These are phyloP conservation scores for Collybiopsis confluens DNA, from an alignment of 768 basidiomycete species.

Conservation along the genomic window DNA sequence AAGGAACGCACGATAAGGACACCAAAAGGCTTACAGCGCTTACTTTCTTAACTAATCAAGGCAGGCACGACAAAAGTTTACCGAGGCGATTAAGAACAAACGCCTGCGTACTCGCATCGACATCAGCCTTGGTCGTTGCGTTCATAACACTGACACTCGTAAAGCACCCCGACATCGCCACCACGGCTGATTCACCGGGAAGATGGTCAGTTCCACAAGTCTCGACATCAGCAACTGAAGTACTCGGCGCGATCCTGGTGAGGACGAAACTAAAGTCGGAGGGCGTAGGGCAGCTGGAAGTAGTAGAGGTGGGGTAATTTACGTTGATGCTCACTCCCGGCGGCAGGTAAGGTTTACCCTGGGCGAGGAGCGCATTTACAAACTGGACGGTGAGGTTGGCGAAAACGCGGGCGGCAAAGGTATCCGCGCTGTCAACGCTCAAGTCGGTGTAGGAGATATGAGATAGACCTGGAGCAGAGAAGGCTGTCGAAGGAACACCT, in stretches of 20 bases:
- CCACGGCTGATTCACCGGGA: conserved; percentile 37
- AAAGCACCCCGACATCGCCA: conserved; percentile 35
- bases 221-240: conserved; percentile 32
- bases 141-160: conserved; percentile 45
- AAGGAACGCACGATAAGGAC: neutral
- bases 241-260: conserved; percentile 31
- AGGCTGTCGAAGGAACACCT: conserved; percentile 48
- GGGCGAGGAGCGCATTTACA: conserved; percentile 25
- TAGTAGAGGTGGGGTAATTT: conserved; percentile 39
- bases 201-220: conserved; percentile 41
- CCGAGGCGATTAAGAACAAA: conserved; percentile 32
- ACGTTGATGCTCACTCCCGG: conserved; percentile 41
- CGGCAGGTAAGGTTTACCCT: conserved; percentile 34
- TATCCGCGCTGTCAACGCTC: conserved; percentile 26
- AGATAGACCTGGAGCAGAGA: conserved; percentile 35
- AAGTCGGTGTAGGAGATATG: conserved; percentile 52
- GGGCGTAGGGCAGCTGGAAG: conserved; percentile 28
- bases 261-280: conserved; percentile 39
- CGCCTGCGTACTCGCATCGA: conserved; percentile 33
- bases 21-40: too few species aligned
- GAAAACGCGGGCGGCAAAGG: conserved; percentile 36
- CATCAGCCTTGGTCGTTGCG: conserved; percentile 40
- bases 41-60: neutral
- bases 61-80: conserved; percentile 21
- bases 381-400: conserved; percentile 38